These are phyloP conservation scores for Cicer bijugum DNA, from an alignment of 306 rosid genomes.

Conservation along the genomic window DNA sequence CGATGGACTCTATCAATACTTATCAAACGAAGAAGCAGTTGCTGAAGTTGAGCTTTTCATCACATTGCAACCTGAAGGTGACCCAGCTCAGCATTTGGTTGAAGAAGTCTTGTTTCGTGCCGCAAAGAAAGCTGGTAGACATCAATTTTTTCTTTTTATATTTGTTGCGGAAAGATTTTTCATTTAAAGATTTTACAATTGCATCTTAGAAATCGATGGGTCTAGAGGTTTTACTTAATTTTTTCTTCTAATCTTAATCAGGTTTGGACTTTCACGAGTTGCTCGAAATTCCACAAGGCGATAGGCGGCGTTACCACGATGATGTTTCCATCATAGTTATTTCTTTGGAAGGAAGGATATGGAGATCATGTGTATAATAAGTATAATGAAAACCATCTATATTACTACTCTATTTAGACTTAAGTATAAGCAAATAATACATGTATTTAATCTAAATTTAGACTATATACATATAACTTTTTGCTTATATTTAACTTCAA, in stretches of 20 bases:
- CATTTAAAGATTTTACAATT: not conserved
- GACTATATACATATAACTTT: not conserved
- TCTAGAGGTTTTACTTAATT: not conserved
- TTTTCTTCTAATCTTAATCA: conserved; percentile 45
- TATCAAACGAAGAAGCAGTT: conserved; percentile 94
- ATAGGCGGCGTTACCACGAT: conserved; percentile 92
- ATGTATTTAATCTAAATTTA: not conserved
- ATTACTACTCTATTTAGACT: conserved; percentile 23
- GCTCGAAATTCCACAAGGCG: conserved; percentile 96
- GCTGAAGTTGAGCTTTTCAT: conserved; percentile 94
- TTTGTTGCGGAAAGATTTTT: not conserved
- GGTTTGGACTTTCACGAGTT: conserved; percentile 95
- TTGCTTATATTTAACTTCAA: not conserved
- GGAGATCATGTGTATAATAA: conserved; percentile 97
- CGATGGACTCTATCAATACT: conserved; percentile 93
- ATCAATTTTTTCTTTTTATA: no score
- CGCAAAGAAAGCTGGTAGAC: conserved; percentile 83
- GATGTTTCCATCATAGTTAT: conserved; percentile 96
- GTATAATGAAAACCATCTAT: conserved; percentile 48
- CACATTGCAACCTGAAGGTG: conserved; percentile 94
- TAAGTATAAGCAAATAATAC: not conserved
- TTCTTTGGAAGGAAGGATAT: conserved; percentile 96
- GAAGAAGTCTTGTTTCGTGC: conserved; percentile 96
- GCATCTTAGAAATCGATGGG: not conserved
- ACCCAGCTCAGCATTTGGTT: conserved; percentile 94